Base-by-base conservation (phyloP, 176 grass and related monocot species). In the Puccinellia tenuiflora region DNA sequence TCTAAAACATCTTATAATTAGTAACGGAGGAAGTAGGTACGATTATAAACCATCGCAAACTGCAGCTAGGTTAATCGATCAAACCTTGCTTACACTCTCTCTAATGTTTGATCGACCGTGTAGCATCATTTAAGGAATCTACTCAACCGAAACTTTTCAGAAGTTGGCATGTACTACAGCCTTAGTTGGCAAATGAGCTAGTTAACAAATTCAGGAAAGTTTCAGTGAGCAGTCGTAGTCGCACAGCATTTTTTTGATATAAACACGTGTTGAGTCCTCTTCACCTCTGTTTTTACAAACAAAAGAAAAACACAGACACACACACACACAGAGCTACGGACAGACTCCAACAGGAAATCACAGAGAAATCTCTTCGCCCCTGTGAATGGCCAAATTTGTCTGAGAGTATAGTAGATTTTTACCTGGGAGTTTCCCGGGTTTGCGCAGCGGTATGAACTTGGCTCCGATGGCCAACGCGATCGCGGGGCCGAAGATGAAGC, bases 351-450 rank as follows among this genome's bases (percentile, higher is more conserved):
- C 0, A 15, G 13, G 43, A 3, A 46, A 46, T 3, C 6, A 7
- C 14, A 56, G n/a, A 56, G 7, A 22, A 43, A 43, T 43, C 10
- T 43, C 10, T 43, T 43, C 40, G 9, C 40, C 38, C 8, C 20
- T 71, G 39, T 9, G 29, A 53, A 37, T 64, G 61, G 29, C 21
- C 26, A n/a, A 55, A 11, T 21, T 25, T 15, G 9, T 28, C 5
- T 59, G 35, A 40, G 37, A 42, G 18, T 6, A 64, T 13, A 47
- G n/a, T 34, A 24, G 4, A 10, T 75, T n/a, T n/a, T 76, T 63
- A 98, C 96, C 96, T 84, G 96, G 96, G 16, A 98, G 90, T 68
- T 98, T 98, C 54, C 91, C 93, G 37, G 96, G 96, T 78, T 98
- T 98, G 35, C 96, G 92, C 62, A 98, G 47, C 3, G 96, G 96